These are phyloP conservation scores for Aspergillus sp. DNA, from an alignment of 2,329 filamentous ascomycete genomes.

Conservation along the genomic window DNA sequence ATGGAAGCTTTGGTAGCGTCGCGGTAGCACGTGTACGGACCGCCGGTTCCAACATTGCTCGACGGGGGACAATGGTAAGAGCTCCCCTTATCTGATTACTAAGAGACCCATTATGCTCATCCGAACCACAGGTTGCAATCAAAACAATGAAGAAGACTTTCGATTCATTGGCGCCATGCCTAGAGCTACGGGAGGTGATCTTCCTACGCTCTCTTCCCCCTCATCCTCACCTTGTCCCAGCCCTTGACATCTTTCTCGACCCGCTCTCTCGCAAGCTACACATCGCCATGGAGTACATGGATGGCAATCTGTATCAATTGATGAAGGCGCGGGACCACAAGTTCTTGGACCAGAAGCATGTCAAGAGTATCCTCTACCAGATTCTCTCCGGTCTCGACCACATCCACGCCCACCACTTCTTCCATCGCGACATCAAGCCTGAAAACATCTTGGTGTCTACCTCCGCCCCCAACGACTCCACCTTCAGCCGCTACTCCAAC, in stretches of 20 bases:
- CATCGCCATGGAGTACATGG: conserved; percentile 99
- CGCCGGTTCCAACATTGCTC: conserved; percentile 83
- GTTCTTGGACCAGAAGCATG: conserved; percentile 80
- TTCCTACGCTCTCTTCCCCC: conserved; percentile 86
- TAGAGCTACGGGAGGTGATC: conserved; percentile 94
- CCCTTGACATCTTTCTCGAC: conserved; percentile 96
- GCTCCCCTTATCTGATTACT: conserved; percentile 3
- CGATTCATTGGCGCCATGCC: conserved; percentile 83
- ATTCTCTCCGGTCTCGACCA: conserved; percentile 96
- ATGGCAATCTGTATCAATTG: conserved; percentile 95
- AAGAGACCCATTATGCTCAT: not conserved
- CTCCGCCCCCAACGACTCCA: conserved; percentile 79
- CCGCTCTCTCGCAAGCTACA: conserved; percentile 94
- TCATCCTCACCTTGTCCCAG: conserved; percentile 92
- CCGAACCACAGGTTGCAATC: conserved; percentile 74
- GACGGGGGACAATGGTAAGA: conserved; percentile 86
- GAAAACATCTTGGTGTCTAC: conserved; percentile 98
- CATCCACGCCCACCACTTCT: conserved; percentile 95
- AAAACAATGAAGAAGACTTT: conserved; percentile 99
- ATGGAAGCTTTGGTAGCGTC: conserved; percentile 98
- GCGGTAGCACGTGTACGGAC: conserved; percentile 87
- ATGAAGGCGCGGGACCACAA: conserved; percentile 99
- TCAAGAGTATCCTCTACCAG: conserved; percentile 97
- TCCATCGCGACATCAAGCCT: conserved; percentile 98
- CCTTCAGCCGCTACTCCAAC: conserved; percentile 89